Conservation (phyloP, 345 rosid genomes). For the Citrus sinensis region DNA sequence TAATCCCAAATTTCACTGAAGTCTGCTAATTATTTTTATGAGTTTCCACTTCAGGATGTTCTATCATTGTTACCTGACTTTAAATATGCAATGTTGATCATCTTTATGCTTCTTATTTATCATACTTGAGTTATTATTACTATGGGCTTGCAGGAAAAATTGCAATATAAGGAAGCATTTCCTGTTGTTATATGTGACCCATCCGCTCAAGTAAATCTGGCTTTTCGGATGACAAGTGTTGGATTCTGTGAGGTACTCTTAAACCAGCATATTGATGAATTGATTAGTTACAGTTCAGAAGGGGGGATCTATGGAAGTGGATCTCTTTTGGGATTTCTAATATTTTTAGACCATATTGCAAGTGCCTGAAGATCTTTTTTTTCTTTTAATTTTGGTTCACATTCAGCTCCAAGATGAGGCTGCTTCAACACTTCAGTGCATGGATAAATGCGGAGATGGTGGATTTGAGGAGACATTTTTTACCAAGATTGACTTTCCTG, state of each 20-base stretch:
- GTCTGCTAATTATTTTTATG: not conserved
- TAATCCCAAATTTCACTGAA: not conserved
- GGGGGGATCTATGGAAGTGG: not conserved
- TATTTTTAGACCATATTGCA: not conserved
- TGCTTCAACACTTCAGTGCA: constrained; percentile 58
- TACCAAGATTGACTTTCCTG: constrained; percentile 73
- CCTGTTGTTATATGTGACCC: constrained; percentile 66
- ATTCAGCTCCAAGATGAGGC: constrained; percentile 82
- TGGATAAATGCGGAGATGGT: constrained; percentile 63
- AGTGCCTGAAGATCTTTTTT: constrained; percentile 3
- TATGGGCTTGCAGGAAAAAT: constrained; percentile 51
- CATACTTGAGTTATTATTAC: constrained; percentile 4
- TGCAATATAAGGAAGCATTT: constrained; percentile 44
- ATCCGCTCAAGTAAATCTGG: constrained; percentile 52
- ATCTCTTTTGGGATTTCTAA: not conserved
- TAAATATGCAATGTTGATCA: not conserved
- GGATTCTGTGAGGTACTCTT: constrained; percentile 68
- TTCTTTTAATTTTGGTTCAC: not conserved
- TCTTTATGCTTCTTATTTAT: not conserved
- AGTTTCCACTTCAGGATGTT: not conserved
- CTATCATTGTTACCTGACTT: not conserved
- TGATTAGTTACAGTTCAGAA: not conserved
- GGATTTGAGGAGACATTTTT: constrained; percentile 76
- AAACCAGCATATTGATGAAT: constrained; percentile 10
- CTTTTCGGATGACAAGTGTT: constrained; percentile 61